These are phyloP conservation scores for Chlamydomonas incerta DNA, from an alignment of 139 green algal species.

Conservation along the genomic window DNA sequence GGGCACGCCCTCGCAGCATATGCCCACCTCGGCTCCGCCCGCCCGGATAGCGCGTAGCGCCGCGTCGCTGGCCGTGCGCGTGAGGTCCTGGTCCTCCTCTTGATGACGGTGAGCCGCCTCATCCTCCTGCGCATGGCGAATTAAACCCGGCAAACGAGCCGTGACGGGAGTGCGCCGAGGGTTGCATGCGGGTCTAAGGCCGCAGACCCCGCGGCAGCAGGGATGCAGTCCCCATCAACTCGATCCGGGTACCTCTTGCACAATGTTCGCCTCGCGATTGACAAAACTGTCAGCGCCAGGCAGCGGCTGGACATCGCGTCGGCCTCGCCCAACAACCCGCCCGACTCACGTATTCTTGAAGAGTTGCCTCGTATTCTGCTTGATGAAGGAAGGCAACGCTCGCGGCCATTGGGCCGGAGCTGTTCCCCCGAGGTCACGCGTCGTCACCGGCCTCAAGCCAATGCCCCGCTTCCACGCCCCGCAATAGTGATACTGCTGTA, in stretches of 20 bases:
- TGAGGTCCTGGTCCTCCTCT: not conserved
- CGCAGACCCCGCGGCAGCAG: not conserved
- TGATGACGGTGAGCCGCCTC: not conserved
- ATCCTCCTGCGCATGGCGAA: not conserved
- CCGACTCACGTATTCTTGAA: slow-evolving; percentile 8
- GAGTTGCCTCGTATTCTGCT: slow-evolving; percentile 7
- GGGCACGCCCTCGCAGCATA: no score
- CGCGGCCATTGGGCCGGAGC: slow-evolving; percentile 6
- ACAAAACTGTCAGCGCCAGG: not conserved
- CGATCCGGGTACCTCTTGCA: not conserved
- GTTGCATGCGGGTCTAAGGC: no score
- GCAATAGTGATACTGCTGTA: no score
- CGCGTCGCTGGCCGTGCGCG: not conserved
- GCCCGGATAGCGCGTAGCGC: not conserved
- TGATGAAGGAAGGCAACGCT: slow-evolving; percentile 10
- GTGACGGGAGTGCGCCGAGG: no score
- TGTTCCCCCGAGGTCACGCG: no score
- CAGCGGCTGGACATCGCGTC: no score
- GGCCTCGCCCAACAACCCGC: no score
- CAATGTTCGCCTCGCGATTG: no score
- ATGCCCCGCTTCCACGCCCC: no score
- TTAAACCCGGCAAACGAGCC: not conserved
- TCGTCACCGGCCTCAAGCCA: no score
- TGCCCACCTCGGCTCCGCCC: no score
- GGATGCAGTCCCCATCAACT: not conserved